Conservation (phyloP, 208 protist genomes). For the Acanthamoeba royreba region DNA sequence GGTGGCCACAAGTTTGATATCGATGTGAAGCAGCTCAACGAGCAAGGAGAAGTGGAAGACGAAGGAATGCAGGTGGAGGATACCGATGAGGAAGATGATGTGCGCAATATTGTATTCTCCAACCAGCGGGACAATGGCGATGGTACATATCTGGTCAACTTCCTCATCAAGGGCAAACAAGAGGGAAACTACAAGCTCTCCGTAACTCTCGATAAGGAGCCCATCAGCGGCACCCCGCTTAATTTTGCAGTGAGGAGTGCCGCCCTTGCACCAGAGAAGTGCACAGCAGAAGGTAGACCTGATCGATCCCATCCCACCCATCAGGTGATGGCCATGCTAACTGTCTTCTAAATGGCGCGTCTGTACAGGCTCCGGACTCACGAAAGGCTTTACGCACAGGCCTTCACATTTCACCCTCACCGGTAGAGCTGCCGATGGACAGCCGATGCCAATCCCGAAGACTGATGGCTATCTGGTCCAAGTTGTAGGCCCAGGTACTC, state of each 20-base stretch:
- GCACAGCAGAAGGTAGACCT: neutral
- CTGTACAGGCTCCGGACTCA: neutral
- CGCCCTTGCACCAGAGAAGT: neutral
- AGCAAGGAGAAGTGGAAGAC: neutral
- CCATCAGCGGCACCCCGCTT: neutral
- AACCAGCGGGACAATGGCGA: slow-evolving; percentile 29
- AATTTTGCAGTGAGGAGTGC: neutral
- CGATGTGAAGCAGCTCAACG: neutral
- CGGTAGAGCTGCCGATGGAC: neutral
- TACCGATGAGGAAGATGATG: neutral
- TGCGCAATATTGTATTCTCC: slow-evolving; percentile 17
- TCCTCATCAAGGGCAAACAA: neutral
- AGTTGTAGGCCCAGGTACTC: neutral
- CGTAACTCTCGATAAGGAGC: neutral
- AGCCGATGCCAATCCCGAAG: neutral
- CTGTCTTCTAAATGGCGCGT: neutral
- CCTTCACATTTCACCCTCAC: neutral
- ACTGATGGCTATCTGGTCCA: neutral
- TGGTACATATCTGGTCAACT: slow-evolving; percentile 8
- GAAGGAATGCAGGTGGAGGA: slow-evolving; percentile 3
- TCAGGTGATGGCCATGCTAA: neutral
- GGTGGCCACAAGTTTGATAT: slow-evolving; percentile 16
- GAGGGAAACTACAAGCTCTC: slow-evolving; percentile 15
- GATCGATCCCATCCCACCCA: neutral
- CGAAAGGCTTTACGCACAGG: neutral